Evolutionary conservation across 2,329 filamentous ascomycete species (phyloP).

Genomic region (Ascochyta fabae): DNA sequence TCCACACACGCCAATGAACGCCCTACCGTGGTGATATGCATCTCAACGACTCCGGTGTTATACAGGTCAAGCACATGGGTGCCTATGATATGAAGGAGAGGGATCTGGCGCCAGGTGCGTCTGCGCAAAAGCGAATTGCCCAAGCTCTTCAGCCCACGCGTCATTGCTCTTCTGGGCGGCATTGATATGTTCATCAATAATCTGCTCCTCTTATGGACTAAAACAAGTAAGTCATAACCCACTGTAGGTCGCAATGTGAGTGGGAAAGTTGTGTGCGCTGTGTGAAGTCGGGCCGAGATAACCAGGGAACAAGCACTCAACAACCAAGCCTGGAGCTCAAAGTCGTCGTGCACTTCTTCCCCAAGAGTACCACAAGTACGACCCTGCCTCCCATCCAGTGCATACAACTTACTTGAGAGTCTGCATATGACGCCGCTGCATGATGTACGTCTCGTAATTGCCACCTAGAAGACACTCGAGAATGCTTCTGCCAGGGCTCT

Average conservation of each 20-base stretch:
- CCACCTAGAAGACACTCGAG: constrained; percentile 76
- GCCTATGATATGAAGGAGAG: neutral
- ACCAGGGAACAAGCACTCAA: neutral
- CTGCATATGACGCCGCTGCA: constrained; percentile 69
- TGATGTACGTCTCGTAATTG: constrained; percentile 76
- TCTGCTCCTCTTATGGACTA: constrained; percentile 6
- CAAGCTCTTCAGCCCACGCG: constrained; percentile 2
- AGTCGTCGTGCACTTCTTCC: neutral
- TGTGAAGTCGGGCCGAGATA: neutral
- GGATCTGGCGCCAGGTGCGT: neutral
- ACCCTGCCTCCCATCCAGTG: constrained; percentile 12
- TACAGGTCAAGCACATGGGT: neutral
- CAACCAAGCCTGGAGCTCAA: neutral
- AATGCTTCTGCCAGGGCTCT: constrained; percentile 59
- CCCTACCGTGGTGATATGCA: constrained; percentile 13
- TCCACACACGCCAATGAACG: constrained; percentile 14
- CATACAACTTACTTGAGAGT: constrained; percentile 35
- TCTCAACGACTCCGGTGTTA: neutral
- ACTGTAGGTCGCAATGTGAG: constrained; percentile 3
- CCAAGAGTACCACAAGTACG: constrained; percentile 3
- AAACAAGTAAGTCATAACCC: constrained; percentile 10
- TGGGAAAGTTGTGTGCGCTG: constrained; percentile 7
- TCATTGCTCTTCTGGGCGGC: constrained; percentile 1
- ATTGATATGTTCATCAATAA: neutral
- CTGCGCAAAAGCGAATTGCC: neutral